Base-by-base conservation (phyloP, 352 stramenopile genomes). In the Globisporangium lucens region DNA sequence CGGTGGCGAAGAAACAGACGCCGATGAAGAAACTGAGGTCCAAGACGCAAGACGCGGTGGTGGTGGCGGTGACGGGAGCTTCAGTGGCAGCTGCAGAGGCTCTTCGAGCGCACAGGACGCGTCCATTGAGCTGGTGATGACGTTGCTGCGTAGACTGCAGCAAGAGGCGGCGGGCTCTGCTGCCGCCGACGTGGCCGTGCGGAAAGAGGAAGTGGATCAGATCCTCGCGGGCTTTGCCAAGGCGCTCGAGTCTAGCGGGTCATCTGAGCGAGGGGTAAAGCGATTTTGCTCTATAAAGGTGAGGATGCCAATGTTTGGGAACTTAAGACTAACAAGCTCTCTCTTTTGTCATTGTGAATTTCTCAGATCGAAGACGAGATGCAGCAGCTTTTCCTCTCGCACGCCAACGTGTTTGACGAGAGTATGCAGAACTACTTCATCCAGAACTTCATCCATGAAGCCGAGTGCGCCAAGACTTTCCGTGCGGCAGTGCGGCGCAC, bases 361-460 rank as follows among this genome's bases (percentile, higher is more conserved):
- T 0, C 55, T 0, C 55, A 84, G 76, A 74, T 85, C 7, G 85
- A 93, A 59, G 76, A 83, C 51, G 79, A 85, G 27, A 85, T 94
- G 74, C 74, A 92, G 67, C 82, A 80, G 56, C 75, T 91, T 9
- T 94, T 93, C 58, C 70, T 85, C 38, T 89, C 84, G 27, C 85
- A 94, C 74, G 78, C 82, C 33, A 86, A 94, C 56, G 85, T 94
- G 22, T 94, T 94, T 72, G 87, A 94, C 53, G 87, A 94, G 57
- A 89, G 75, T 67, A 89, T 94, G 72, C 87, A 93, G 49, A 86
- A 89, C 57, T 94, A 91, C 63, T 91, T 94, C 73, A 90, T 93
- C 72, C 87, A 93, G 69, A 92, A 94, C 72, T 94, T 89, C 65
- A 81, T 92, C 65, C 84, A 91, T 65, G 85, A 91, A 63, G 75